Conservation (phyloP, 768 basidiomycete species). For the Tephrocybe sp. region DNA sequence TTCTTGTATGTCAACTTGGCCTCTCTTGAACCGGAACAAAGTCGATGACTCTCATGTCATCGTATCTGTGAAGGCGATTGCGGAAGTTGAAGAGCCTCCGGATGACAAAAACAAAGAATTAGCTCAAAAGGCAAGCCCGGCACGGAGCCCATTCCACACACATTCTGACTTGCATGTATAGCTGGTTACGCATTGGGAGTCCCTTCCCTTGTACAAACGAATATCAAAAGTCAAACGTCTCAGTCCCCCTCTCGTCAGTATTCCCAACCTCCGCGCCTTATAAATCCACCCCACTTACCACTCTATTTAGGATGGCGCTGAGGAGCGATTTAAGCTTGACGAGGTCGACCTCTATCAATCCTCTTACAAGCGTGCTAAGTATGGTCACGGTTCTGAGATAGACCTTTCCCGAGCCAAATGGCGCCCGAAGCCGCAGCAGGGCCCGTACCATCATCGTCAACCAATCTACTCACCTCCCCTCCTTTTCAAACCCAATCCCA, state of each 20-base stretch:
- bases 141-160: background rate
- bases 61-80: slow-evolving; percentile 54
- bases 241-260: too few relatives aligned
- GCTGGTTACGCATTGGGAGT: slow-evolving; percentile 81
- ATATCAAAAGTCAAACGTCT: slow-evolving; percentile 74
- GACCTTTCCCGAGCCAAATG: slow-evolving; percentile 7
- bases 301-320: slow-evolving; percentile 16
- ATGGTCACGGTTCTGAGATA: background rate
- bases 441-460: background rate
- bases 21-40: slow-evolving; percentile 83
- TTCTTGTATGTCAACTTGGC: slow-evolving; percentile 74
- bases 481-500: background rate
- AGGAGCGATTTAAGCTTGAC: slow-evolving; percentile 4
- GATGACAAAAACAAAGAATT: slow-evolving; percentile 54
- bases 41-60: slow-evolving; percentile 77
- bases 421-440: background rate
- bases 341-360: slow-evolving; percentile 6
- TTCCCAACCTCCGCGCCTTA: too few relatives aligned
- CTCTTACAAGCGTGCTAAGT: slow-evolving; percentile 11
- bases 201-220: slow-evolving; percentile 73
- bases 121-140: slow-evolving; percentile 56
- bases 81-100: slow-evolving; percentile 36
- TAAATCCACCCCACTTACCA: too few relatives aligned
- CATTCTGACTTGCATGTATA: slow-evolving; percentile 24
- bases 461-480: background rate